Evolutionary conservation across 176 grass and related monocot genomes (phyloP), one percentile per base, ranked within the genome.

Genomic region (Rhynchospora pubera): DNA sequence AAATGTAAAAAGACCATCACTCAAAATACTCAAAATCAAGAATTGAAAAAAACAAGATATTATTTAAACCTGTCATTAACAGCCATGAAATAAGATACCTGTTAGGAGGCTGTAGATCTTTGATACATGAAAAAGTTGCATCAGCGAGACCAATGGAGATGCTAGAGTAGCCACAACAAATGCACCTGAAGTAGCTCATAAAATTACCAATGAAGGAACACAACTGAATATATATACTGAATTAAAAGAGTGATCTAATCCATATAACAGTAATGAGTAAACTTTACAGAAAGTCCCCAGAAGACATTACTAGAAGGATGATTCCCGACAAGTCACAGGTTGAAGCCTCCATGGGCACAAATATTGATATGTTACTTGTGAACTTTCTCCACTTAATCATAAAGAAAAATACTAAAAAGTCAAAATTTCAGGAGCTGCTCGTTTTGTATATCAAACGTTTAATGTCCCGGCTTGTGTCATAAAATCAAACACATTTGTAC

Each of bases 101-200:
- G 86, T 84, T 48, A 95, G 78, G 80, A 99, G 96, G 82, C 87
- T 70, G 85, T 93, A 95, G 76, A 93, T 60, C 84, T 93, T 99
- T 87, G 91, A 86, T 71, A 77, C 51, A 79, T 86, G 82, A 26
- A 90, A 77, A 72, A 82, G 77, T 85, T 83, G 77, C 74, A 93
- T 83, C 70, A 95, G 57, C 56, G 88, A 73, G 66, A 93, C 84
- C 61, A 81, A 28, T 45, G 91, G 93, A 59, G 87, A 91, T 68
- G 91, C 88, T 11, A 95, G 56, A 86, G 88, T 74, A 19, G 89
- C 89, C 43, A 93, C 78, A 78, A 91, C 7, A 73, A 95, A 85
- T 62, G 93, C 96, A 87, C 96, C 93, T 95, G 90, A 48, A 87
- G 48, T 76, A 32, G 72, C 47, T 76, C 23, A 52, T 3, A 24